These are phyloP conservation scores for Populus tomentosa DNA, from an alignment of 441 rosid species.

Conservation along the genomic window DNA sequence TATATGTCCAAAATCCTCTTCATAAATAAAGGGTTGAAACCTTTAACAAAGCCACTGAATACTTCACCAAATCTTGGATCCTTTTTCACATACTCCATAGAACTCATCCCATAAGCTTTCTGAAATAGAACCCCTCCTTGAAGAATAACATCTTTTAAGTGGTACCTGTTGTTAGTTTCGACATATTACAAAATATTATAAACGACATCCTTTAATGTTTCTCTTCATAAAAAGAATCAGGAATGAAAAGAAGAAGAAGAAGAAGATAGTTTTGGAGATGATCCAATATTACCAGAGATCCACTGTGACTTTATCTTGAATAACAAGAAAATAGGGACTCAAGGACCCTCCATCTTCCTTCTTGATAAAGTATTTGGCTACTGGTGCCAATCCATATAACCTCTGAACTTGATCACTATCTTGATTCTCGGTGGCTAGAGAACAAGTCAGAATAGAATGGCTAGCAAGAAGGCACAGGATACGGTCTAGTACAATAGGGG, in stretches of 20 bases:
- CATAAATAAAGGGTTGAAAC: constrained; percentile 32
- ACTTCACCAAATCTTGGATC: constrained; percentile 31
- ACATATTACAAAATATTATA: not conserved
- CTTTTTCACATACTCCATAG: not conserved
- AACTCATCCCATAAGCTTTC: not conserved
- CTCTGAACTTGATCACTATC: constrained; percentile 11
- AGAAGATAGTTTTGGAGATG: too few relatives aligned
- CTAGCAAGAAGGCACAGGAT: constrained; percentile 48
- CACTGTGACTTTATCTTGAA: constrained; percentile 29
- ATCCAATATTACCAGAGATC: constrained; percentile 26
- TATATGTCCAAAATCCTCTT: constrained; percentile 30
- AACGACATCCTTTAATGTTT: too few relatives aligned
- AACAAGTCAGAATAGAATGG: constrained; percentile 37
- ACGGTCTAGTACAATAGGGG: constrained; percentile 50
- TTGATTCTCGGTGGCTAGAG: constrained; percentile 11
- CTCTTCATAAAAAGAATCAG: too few relatives aligned
- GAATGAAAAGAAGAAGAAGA: too few relatives aligned
- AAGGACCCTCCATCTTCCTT: constrained; percentile 30
- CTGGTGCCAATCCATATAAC: constrained; percentile 43
- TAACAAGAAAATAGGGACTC: constrained; percentile 20
- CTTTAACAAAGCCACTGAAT: constrained; percentile 29
- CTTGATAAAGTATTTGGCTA: constrained; percentile 39
- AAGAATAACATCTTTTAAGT: not conserved
- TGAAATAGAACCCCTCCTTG: not conserved
- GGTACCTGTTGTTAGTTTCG: not conserved